phyloP scores from a whole-genome alignment of 225 moss, liverwort and hornwort species.

The Pseudisothecium myosuroides region DNA sequence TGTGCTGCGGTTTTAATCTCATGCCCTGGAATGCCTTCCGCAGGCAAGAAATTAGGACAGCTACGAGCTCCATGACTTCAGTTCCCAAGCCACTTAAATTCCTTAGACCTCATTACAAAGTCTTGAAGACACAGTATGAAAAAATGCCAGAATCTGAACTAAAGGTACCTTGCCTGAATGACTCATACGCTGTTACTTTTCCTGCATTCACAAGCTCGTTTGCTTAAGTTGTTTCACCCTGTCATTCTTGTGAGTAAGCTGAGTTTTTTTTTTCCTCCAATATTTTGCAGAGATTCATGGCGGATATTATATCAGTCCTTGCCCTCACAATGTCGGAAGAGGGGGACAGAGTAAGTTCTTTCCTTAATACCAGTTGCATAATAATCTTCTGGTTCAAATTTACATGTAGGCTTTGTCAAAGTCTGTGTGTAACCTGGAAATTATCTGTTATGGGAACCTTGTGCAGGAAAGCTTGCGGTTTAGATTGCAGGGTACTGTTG shows the following conservation, averaged over 20 bases:
- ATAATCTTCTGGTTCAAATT: neutral
- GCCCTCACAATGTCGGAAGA: constrained; percentile 98
- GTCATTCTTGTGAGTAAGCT: neutral
- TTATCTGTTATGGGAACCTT: neutral
- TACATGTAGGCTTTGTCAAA: neutral
- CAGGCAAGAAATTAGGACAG: constrained; percentile 97
- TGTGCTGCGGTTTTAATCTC: neutral
- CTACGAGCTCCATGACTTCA: constrained; percentile 98
- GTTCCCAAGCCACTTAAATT: constrained; percentile 98
- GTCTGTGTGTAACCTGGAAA: neutral
- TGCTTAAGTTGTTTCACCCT: neutral
- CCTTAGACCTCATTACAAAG: constrained; percentile 85
- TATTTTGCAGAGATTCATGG: constrained; percentile 63
- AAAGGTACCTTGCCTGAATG: constrained; percentile 37
- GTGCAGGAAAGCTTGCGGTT: constrained; percentile 90
- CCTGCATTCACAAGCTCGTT: neutral
- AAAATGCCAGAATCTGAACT: constrained; percentile 65
- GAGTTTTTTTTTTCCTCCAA: neutral
- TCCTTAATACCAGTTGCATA: neutral
- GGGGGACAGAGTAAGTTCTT: constrained; percentile 65
- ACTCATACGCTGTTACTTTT: neutral
- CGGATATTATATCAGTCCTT: constrained; percentile 94
- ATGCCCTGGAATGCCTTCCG: neutral
- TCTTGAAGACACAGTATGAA: constrained; percentile 72
- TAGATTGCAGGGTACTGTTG: constrained; percentile 84